Base-by-base conservation (phyloP, 2,329 filamentous ascomycete species). In the Colletotrichum cereale region DNA sequence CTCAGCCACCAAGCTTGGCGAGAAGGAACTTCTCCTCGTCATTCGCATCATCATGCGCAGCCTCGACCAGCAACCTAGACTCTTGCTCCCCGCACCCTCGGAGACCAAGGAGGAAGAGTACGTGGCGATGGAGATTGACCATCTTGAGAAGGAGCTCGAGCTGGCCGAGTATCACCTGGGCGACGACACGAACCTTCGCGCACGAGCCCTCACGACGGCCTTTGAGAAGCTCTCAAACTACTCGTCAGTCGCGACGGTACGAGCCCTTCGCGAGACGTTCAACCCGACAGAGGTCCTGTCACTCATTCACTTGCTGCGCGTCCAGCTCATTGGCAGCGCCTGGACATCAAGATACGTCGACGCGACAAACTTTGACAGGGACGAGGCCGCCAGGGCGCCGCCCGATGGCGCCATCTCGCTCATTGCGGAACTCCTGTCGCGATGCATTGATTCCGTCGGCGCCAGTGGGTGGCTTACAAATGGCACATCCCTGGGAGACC, bases 281-380 rank as follows among this genome's bases (percentile, higher is more conserved):
- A 86, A 87, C 58, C 90, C 89, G 3, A 87, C 91, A 73, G 91
- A 95, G 75, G 89, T 92, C 31, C 84, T 94, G 14, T 90, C 90
- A 44, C 86, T 96, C 64, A 91, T 95, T 75, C 88, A 92, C 74
- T 85, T 95, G 7, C 85, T 96, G 38, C 90, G 93, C 67, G 86
- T 92, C 74, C 92, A 95, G 81, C 86, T 96, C 56, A 89, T 91
- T 62, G 89, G 90, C 74, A 93, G 93, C 68, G 91, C 91, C 40
- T 96, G 93, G 93, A 94, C 92, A 0, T 88, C 90, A 24, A 86
- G 89, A 29, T 94, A 95, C 79, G 82, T 93, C 47, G 91, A 93
- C 75, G 80, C 83, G 14, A 86, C 87, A 21, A 80, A 84, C 62
- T 82, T 85, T 38, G 85, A 88, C 58, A 79, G 83, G 14, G 72